Percentiles rank a stretch among this genome's conserved stretches.
phyloP scores from a whole-genome alignment of 2,329 filamentous ascomycete species.

The Neoarthrinium moseri region DNA sequence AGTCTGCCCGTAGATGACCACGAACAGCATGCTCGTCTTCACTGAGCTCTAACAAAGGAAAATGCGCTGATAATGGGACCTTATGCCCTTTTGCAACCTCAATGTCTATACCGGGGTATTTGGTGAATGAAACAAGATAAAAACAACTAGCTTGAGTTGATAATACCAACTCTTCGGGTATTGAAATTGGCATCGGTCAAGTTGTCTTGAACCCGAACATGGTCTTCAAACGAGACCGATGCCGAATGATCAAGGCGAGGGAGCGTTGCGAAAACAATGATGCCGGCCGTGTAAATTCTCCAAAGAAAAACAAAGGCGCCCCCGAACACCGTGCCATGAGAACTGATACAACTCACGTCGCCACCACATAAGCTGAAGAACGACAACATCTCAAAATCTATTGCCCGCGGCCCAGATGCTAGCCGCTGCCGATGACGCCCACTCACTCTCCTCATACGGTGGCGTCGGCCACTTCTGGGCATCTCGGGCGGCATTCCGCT shows the following conservation, averaged over 20 bases:
- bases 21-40: constrained; percentile 9
- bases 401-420: constrained; percentile 76
- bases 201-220: background rate
- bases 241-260: constrained; percentile 10
- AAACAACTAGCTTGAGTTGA: constrained; percentile 11
- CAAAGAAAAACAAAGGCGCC: constrained; percentile 18
- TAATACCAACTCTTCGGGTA: constrained; percentile 23
- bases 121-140: constrained; percentile 25
- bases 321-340: constrained; percentile 33
- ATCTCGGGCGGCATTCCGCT: constrained; percentile 48
- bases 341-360: constrained; percentile 22
- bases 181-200: constrained; percentile 12
- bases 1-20: constrained; percentile 12
- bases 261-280: constrained; percentile 25
- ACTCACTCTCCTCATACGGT: constrained; percentile 90
- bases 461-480: constrained; percentile 86
- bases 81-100: constrained; percentile 23
- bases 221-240: background rate
- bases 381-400: constrained; percentile 47
- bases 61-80: constrained; percentile 21
- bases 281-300: constrained; percentile 22
- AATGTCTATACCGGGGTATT: constrained; percentile 34
- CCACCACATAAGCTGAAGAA: constrained; percentile 11
- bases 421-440: constrained; percentile 79
- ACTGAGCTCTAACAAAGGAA: constrained; percentile 29